Base-by-base conservation (phyloP, 257 asterid species). In the Jasminum sambac region DNA sequence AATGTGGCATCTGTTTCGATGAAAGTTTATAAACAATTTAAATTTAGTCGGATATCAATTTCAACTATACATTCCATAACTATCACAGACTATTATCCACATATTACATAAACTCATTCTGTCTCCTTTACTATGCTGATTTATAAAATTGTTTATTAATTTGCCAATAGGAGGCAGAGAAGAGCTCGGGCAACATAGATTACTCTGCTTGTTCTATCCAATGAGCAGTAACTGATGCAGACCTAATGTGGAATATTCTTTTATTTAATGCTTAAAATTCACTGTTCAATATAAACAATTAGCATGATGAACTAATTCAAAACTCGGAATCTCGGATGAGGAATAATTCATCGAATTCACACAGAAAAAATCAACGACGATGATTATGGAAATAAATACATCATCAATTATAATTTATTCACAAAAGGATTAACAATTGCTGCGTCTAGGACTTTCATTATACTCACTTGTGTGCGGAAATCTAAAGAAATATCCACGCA, bases 241-340 rank as follows among this genome's bases (percentile, higher is more conserved):
- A 50, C 44, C 41, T 11, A 48, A 40, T 62, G 57, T 42, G 58
- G 70, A 70, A 40, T 25, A 9, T 16, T 13, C 50, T 50, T 17
- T 50, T 8, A n/a, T 17, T 48, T 48, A 48, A 48, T 48, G 23
- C 58, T 48, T 48, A n/a, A 16, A 19, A 55, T 69, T 38, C 38
- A 67, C 63, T 60, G 79, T 71, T 69, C 73, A 66, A 43, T 43
- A 73, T 58, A 52, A 74, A 70, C 67, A 12, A 70, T 19, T 50
- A 50, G 59, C 59, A 50, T 9, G 19, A 17, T 7, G 59, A 50
- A 50, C 9, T 24, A 21, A 2, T 55, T 21, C 16, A 23, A 21
- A 21, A 23, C 34, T 40, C 44, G 44, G 44, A 24, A 63, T 11
- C 17, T 65, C 34, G 4, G 66, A 37, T 41, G 26, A 8, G 25